Percentiles rank a stretch among this genome's conserved stretches.
phyloP scores from a whole-genome alignment of 371 early-diverging fungal species.

The Mortierella sp. region DNA sequence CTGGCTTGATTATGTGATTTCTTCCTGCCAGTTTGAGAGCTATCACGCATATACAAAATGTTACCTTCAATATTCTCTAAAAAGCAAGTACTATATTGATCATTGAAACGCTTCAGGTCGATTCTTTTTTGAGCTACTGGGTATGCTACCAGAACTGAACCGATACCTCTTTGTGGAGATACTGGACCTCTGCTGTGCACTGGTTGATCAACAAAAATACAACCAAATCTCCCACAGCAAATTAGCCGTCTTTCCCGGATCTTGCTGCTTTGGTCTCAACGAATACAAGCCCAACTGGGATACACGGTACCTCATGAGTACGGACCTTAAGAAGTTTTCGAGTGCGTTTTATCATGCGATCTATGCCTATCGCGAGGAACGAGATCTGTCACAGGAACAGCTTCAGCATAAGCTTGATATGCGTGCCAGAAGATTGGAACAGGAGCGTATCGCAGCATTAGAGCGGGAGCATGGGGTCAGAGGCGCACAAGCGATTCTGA shows the following conservation, averaged over 20 bases:
- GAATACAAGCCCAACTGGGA: conserved; percentile 50
- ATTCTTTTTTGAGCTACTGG: conserved; percentile 50
- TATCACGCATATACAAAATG: neutral
- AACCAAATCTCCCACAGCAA: conserved; percentile 52
- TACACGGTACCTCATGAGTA: conserved; percentile 32
- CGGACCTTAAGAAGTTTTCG: conserved; percentile 35
- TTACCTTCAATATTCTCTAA: too few relatives aligned
- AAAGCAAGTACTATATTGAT: too few relatives aligned
- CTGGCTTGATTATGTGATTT: neutral
- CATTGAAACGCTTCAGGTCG: conserved; percentile 20
- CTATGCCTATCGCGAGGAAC: conserved; percentile 53
- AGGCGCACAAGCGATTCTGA: conserved; percentile 41
- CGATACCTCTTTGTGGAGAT: conserved; percentile 52
- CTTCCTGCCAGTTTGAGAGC: neutral
- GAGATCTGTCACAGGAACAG: conserved; percentile 42
- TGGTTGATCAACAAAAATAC: conserved; percentile 40
- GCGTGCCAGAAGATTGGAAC: conserved; percentile 33
- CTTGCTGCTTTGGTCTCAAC: conserved; percentile 48
- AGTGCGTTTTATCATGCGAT: conserved; percentile 51
- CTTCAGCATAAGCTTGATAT: conserved; percentile 38
- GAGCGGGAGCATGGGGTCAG: conserved; percentile 44
- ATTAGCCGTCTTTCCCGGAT: conserved; percentile 45
- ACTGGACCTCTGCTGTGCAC: conserved; percentile 43
- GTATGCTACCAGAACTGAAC: conserved; percentile 50
- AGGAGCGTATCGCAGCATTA: conserved; percentile 35